Evolutionary conservation across 192 early-diverging fungal genomes (phyloP).

Genomic region (Backusella morwellensis): DNA sequence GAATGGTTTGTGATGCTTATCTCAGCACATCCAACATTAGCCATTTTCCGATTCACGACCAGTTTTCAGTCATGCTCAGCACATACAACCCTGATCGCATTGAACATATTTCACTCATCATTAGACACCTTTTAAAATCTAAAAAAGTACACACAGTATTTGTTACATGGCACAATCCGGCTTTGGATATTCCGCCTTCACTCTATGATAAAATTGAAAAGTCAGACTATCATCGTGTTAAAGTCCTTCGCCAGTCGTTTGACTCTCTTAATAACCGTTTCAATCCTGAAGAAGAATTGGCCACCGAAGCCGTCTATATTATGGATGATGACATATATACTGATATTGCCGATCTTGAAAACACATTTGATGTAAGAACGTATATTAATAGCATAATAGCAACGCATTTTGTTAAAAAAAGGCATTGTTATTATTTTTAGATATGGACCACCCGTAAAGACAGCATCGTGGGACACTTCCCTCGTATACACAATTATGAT

Average conservation of each 20-base stretch:
- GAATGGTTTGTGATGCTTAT: slow-evolving; percentile 16
- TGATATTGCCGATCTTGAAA: slow-evolving; percentile 23
- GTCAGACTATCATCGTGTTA: slow-evolving; percentile 2
- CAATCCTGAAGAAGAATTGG: slow-evolving; percentile 20
- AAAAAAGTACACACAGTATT: slow-evolving; percentile 25
- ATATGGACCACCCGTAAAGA: slow-evolving; percentile 21
- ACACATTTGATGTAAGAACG: slow-evolving; percentile 22
- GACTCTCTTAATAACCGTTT: slow-evolving; percentile 43
- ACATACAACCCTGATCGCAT: slow-evolving; percentile 35
- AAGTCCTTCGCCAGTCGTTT: slow-evolving; percentile 18
- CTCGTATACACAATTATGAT: slow-evolving; percentile 24
- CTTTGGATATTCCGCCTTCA: slow-evolving; percentile 16
- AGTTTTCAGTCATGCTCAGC: slow-evolving; percentile 30
- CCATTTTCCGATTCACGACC: slow-evolving; percentile 17
- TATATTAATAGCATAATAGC: not conserved
- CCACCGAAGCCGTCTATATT: slow-evolving; percentile 30
- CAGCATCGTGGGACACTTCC: slow-evolving; percentile 31
- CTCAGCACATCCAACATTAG: not conserved
- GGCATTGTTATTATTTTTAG: not conserved
- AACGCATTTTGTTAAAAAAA: not conserved
- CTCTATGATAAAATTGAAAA: slow-evolving; percentile 10
- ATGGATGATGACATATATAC: slow-evolving; percentile 37
- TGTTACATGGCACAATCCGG: slow-evolving; percentile 41
- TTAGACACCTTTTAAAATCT: slow-evolving; percentile 23
- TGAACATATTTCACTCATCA: slow-evolving; percentile 24